These are phyloP conservation scores for Cenchrus fungigraminus DNA, from an alignment of 176 grass and related monocot species.

Conservation along the genomic window DNA sequence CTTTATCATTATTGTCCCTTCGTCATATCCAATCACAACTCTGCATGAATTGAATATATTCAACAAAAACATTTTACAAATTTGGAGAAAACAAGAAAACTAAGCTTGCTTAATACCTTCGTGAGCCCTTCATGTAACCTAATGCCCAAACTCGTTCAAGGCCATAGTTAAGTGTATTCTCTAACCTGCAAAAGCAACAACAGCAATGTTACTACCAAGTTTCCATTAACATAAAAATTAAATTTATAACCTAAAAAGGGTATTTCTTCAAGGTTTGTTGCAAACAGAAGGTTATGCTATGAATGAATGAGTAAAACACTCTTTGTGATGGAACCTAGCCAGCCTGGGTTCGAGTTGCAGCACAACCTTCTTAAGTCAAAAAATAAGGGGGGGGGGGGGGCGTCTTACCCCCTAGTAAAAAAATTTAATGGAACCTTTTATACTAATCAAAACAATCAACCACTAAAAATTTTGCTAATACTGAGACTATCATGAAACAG, in stretches of 20 bases:
- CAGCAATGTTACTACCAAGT: neutral
- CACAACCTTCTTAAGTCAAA: too few relatives aligned
- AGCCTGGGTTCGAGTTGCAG: too few relatives aligned
- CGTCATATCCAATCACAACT: constrained; percentile 76
- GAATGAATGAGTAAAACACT: neutral
- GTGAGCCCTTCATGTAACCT: constrained; percentile 72
- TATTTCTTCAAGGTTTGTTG: neutral
- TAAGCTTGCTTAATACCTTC: constrained; percentile 46
- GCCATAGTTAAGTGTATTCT: constrained; percentile 81
- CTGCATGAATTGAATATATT: constrained; percentile 45
- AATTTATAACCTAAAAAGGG: constrained; percentile 11
- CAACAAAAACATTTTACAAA: neutral
- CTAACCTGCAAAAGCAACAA: constrained; percentile 54
- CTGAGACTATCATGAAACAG: neutral
- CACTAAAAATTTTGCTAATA: neutral
- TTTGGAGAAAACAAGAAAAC: constrained; percentile 26
- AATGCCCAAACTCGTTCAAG: constrained; percentile 84
- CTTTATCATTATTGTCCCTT: constrained; percentile 86
- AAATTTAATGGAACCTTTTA: neutral
- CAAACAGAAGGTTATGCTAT: constrained; percentile 11
- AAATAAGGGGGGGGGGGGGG: too few relatives aligned
- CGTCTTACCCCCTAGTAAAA: too few relatives aligned
- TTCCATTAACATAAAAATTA: constrained; percentile 5
- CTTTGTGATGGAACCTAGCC: neutral
- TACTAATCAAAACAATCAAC: neutral